phyloP scores from a whole-genome alignment of 2,329 filamentous ascomycete species.

The Thermomyces lanuginosus region DNA sequence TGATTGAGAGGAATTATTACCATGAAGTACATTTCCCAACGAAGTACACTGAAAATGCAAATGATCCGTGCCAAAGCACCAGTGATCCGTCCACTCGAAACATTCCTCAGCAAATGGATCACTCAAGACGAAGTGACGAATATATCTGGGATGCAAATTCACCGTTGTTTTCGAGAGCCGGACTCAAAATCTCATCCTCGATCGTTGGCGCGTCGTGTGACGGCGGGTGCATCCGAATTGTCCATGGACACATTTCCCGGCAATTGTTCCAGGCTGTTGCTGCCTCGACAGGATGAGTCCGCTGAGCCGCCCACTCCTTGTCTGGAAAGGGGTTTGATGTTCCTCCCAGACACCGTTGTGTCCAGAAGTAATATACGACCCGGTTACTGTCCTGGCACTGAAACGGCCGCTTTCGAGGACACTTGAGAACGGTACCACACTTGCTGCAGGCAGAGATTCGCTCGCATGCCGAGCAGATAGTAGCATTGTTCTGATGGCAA shows the following conservation, averaged over 20 bases:
- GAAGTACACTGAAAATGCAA: too few species aligned
- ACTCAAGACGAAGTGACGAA: constrained; percentile 16
- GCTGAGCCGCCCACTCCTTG: constrained; percentile 17
- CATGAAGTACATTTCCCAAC: too few species aligned
- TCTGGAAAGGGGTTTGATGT: constrained; percentile 14
- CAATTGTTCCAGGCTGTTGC: constrained; percentile 20
- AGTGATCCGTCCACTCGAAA: too few species aligned
- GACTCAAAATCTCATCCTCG: constrained; percentile 18
- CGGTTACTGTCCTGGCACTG: constrained; percentile 11
- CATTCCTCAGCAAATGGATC: too few species aligned
- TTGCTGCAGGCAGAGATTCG: constrained; percentile 21
- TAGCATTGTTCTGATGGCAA: constrained; percentile 19
- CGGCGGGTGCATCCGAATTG: constrained; percentile 22
- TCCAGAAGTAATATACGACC: constrained; percentile 22
- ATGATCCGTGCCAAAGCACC: too few species aligned
- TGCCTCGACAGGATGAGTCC: constrained; percentile 22
- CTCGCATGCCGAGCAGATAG: constrained; percentile 19
- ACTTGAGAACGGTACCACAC: constrained; percentile 19
- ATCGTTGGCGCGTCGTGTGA: constrained; percentile 17
- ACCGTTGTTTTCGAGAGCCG: constrained; percentile 14
- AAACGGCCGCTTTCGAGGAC: constrained; percentile 18
- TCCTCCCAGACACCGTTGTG: constrained; percentile 20
- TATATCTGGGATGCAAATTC: constrained; percentile 20
- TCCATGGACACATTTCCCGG: constrained; percentile 25
- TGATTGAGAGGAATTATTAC: too few species aligned